Evolutionary conservation across 2,329 filamentous ascomycete genomes (phyloP).

Genomic region (Phoma herbarum): DNA sequence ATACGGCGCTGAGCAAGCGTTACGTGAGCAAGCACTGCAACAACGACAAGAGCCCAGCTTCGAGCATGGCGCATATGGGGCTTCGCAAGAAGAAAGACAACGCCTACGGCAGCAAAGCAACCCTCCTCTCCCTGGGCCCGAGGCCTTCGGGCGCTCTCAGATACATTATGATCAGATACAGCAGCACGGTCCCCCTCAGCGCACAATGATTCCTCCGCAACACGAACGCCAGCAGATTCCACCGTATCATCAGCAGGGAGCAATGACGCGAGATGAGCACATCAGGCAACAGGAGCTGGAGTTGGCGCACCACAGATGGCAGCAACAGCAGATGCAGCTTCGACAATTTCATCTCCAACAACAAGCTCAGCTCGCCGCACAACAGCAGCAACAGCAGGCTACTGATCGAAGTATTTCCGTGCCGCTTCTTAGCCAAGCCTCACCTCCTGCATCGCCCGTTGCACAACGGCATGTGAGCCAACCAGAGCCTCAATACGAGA

Average conservation of each 20-base stretch:
- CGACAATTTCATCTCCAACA: constrained; percentile 20
- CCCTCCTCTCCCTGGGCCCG: constrained; percentile 12
- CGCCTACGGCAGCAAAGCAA: constrained; percentile 25
- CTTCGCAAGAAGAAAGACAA: constrained; percentile 26
- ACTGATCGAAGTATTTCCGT: constrained; percentile 34
- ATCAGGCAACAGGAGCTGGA: constrained; percentile 12
- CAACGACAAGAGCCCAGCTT: constrained; percentile 1
- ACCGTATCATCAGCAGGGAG: constrained; percentile 16
- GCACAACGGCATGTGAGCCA: constrained; percentile 35
- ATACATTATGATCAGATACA: constrained; percentile 21
- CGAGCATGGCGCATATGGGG: constrained; percentile 7
- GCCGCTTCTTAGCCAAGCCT: constrained; percentile 22
- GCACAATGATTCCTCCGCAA: constrained; percentile 5
- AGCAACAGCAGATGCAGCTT: constrained; percentile 22
- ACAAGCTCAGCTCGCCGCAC: constrained; percentile 11
- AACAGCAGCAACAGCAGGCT: constrained; percentile 8
- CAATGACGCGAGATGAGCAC: constrained; percentile 13
- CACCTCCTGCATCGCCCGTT: constrained; percentile 21
- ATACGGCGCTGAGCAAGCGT: constrained; percentile 3
- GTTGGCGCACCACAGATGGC: constrained; percentile 19
- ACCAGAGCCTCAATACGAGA: constrained; percentile 48
- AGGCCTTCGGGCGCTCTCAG: constrained; percentile 17
- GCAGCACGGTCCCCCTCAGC: constrained; percentile 16
- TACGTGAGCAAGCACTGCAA: constrained; percentile 18
- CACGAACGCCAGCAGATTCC: constrained; percentile 10